Base-by-base conservation (phyloP, 2,329 filamentous ascomycete species). In the Periconia macrospinosa region DNA sequence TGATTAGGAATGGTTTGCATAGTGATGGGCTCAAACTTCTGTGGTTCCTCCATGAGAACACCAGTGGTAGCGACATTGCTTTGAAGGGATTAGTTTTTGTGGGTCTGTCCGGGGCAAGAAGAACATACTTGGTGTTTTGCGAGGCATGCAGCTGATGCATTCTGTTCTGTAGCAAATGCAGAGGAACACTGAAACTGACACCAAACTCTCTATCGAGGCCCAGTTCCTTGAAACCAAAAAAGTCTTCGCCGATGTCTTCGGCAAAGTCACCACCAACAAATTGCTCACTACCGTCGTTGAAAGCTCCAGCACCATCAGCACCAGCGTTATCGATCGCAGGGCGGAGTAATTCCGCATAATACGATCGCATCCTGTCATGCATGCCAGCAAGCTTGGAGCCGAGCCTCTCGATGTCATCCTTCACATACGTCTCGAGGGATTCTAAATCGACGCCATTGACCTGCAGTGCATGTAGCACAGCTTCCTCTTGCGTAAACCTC, bases 201-300 rank as follows among this genome's bases (percentile, higher is more conserved):
- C 92, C 92, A 70, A 97, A 89, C 71, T 99, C 94, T 63, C 87
- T 88, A 67, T 96, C 92, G 53, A 99, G 83, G 42, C 94, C 94
- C 44, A 99, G 84, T 55, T 96, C 92, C 70, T 92, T 92, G 83
- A 99, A 97, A 27, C 94, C 94, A 68, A 99, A 99, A 83, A 97
- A 99, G 76, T 99, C 94, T 78, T 99, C 94, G 56, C 92, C 93
- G 13, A 99, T 89, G 64, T 99, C 94, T 71, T 97, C 94, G 0
- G 94, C 94, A 72, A 99, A 99, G 74, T 99, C 94, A 57, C 94
- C 94, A 44, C 90, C 91, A 45, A 97, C 87, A 64, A 97, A 99
- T 70, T 97, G 94, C 60, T 99, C 94, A 73, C 92, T 96, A 60
- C 92, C 93, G 66, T 99, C 94, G 58, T 95, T 91, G 81, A 99